Base-by-base conservation (phyloP, 2,329 filamentous ascomycete species). In the Sporothrix inflata region DNA sequence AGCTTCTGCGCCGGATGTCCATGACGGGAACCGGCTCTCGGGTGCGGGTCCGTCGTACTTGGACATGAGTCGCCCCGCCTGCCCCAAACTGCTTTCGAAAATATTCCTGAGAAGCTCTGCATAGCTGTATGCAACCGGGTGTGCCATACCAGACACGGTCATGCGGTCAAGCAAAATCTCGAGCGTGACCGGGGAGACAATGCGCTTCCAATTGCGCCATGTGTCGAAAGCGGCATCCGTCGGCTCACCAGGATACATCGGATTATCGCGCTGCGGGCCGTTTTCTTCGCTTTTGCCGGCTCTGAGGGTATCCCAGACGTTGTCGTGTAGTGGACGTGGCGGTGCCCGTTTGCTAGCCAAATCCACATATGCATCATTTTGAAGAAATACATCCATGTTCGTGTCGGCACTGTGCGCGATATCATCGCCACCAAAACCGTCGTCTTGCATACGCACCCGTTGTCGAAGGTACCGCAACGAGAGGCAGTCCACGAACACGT, bases 11-110 rank as follows among this genome's bases (percentile, higher is more conserved):
- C 66, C 49, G 4, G 47, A 55, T 12, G 66, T 38, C 66, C 47
- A 55, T 1, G 65, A 21, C 0, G 42, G 42, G 4, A 38, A 49
- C 65, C 45, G 65, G 45, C 42, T 67, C 30, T 51, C 66, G n/a
- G 47, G 65, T 9, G 65, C 65, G 11, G 45, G 27, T 3, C 66
- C 66, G 21, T 69, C 66, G 66, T 69, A 69, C n/a, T 69, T 69
- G 30, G 47, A 55, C 66, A 69, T 24, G 12, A 69, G 66, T 16
- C 66, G 66, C 5, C 34, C 66, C 34, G 21, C 66, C 30, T 69
- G 66, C n/a, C n/a, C 34, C 2, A 5, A 1, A 11, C 49, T 34
- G 21, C 66, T 69, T 11, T 19, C 6, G n/a, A 69, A 34, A n/a
- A 3, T 12, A 1, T 40, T 1, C 30, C 12, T 19, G 47, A 53